These are phyloP conservation scores for Globisporangium megalacanthum DNA, from an alignment of 352 stramenopile genomes.

Conservation along the genomic window DNA sequence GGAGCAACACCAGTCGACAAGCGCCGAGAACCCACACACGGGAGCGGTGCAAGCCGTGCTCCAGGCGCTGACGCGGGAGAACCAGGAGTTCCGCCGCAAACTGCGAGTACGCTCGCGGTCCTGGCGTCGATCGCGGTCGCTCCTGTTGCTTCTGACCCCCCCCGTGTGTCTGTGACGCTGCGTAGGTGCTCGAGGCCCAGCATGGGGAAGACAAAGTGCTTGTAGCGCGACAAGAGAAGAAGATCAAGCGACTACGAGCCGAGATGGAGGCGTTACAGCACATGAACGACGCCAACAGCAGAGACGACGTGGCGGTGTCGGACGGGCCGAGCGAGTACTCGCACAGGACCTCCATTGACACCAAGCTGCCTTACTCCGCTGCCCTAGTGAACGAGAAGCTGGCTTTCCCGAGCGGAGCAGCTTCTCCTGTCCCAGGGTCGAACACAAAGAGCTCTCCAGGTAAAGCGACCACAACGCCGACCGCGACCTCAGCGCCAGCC, in stretches of 20 bases:
- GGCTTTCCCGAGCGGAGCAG: neutral
- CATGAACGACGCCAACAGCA: slow-evolving; percentile 44
- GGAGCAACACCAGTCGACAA: slow-evolving; percentile 23
- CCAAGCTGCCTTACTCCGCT: slow-evolving; percentile 9
- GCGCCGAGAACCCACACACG: slow-evolving; percentile 12
- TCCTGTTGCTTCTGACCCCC: neutral
- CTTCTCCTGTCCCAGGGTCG: neutral
- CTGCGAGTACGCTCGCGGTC: slow-evolving; percentile 23
- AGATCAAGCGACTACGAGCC: slow-evolving; percentile 56
- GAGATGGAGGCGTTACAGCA: slow-evolving; percentile 77
- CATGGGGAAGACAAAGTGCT: slow-evolving; percentile 58
- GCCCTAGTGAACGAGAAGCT: neutral
- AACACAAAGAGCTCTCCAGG: neutral
- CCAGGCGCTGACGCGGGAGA: slow-evolving; percentile 56
- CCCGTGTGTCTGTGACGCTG: neutral
- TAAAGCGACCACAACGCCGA: neutral
- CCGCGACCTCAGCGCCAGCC: neutral
- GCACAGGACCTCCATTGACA: slow-evolving; percentile 9
- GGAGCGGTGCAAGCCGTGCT: slow-evolving; percentile 35
- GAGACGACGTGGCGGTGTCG: slow-evolving; percentile 15
- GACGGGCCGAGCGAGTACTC: slow-evolving; percentile 18
- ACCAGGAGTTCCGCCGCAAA: slow-evolving; percentile 64
- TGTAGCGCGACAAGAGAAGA: slow-evolving; percentile 51
- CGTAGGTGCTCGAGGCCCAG: slow-evolving; percentile 48
- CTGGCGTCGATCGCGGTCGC: neutral